Base-by-base conservation (phyloP, 805 yeast genomes). In the Lipomyces yamadae region DNA sequence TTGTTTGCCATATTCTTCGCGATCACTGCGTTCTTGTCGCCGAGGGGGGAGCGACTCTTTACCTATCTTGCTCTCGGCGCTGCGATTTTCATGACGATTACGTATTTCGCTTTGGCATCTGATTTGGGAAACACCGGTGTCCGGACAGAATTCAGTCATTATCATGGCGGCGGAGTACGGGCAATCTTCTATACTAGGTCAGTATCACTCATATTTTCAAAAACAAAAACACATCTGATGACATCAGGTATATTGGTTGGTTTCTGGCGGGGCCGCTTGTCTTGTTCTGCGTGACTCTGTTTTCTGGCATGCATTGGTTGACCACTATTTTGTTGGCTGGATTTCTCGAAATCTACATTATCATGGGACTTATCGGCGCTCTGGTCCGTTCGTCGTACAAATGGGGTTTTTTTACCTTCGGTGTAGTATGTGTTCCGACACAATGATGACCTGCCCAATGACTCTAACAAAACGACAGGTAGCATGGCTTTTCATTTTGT, bases 61-160 rank as follows among this genome's bases (percentile, higher is more conserved):
- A 76, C 64, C 70, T 78, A 78, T 58, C 73, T 78, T 55, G 79
- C 88, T 11, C 77, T 84, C 56, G 76, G 79, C 58, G 75, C 82
- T 1, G 72, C 79, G 64, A 78, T 83, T 55, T 76, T 81, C 56
- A 69, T 83, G 72, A 77, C 86, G n/a, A 79, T 79, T 69, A 73
- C 84, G 45, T 86, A 85, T 74, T 86, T 80, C 75, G 83, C 88
- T 1, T 73, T 83, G 73, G 88, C 89, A 55, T 83, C 89, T 39
- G 79, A 86, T 74, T 80, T 86, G 66, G 89, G 89, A 77, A 84
- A 82, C 80, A 75, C 88, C 50, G 79, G 78, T 55, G 77, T 81
- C 58, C 75, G 76, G 13, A 79, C 79, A 55, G 86, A 85, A 70
- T 86, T 85, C 75, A 74, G 79, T 65, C 87, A 85, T 73, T 83